phyloP scores from a whole-genome alignment of 768 basidiomycete genomes.

The Mycena haematopus region DNA sequence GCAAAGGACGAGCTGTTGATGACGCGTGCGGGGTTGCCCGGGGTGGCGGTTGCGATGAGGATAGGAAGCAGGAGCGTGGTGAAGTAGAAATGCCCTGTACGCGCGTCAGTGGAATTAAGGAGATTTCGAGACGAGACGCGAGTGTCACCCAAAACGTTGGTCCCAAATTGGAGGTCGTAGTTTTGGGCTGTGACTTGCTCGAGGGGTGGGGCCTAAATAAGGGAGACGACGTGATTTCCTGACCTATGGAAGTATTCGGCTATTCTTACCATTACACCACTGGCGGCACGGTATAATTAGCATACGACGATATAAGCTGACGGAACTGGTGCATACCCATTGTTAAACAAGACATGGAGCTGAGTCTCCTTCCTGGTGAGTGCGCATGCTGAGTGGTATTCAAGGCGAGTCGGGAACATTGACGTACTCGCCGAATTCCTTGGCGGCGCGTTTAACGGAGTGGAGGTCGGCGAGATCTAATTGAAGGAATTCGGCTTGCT shows the following conservation, averaged over 20 bases:
- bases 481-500: constrained; percentile 47
- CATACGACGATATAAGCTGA: background rate
- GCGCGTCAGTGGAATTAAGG: background rate
- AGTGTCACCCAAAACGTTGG: constrained; percentile 34
- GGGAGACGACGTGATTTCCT: background rate
- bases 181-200: constrained; percentile 36
- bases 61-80: constrained; percentile 56
- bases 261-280: constrained; percentile 35
- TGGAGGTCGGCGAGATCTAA: constrained; percentile 52
- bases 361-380: constrained; percentile 45
- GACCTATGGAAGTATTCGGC: background rate
- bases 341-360: constrained; percentile 55
- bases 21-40: constrained; percentile 50
- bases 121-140: background rate
- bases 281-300: background rate
- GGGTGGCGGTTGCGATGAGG: constrained; percentile 40
- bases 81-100: constrained; percentile 64
- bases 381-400: background rate
- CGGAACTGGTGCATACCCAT: constrained; percentile 41
- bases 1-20: constrained; percentile 38
- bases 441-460: too few relatives aligned
- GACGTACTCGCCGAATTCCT: too few relatives aligned
- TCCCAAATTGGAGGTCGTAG: constrained; percentile 38
- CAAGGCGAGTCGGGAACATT: too few relatives aligned
- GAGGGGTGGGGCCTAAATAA: constrained; percentile 31